Evolutionary conservation across 2,329 filamentous ascomycete genomes (phyloP), one percentile per base, ranked within the genome.

Genomic region (Botrytis deweyae): DNA sequence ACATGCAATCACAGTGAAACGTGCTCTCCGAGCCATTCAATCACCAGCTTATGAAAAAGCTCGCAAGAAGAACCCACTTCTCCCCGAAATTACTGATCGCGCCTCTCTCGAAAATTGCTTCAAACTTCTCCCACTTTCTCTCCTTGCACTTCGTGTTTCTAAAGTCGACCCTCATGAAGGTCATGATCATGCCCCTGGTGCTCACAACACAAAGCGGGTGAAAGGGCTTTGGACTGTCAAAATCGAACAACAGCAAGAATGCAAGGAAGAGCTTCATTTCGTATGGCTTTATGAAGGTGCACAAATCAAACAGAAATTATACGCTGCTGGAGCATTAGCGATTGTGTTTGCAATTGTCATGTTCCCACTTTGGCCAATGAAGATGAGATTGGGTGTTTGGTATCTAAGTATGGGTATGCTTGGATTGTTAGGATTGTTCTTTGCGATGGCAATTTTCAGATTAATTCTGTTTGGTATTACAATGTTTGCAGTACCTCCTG

Each of bases 161-260:
- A 97, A 99, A 84, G 84, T 92, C 64, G 93, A 97, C 79, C 90
- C 91, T 18, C 89, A 93, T 78, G 89, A 91, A 73, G 93, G 91
- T 72, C 93, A 96, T 82, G 88, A 91, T 80, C 90, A 92, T 80
- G 86, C 84, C 29, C 84, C 82, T 38, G 83, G 82, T 83, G 88
- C 83, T 78, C 93, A 94, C 85, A 91, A 91, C 80, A 88, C 90
- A 76, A 98, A 98, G 87, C 91, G 94, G 71, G 88, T 96, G 81
- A 99, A 99, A 87, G 96, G 96, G 40, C 89, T 96, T 44, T 99
- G 96, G 96, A 97, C 91, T 5, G 96, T 99, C 76, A 92, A 91
- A 81, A 95, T 99, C 78, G 95, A 98, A 84, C 94, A 95, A 80
- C 95, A 99, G 84, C 96, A 99, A 83, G 95, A 98, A 80, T 92